A percentile compares a stretch with the other conserved stretches of the same genome.
Evolutionary conservation across 768 basidiomycete genomes (phyloP).

Genomic region (Pholiota conissans): DNA sequence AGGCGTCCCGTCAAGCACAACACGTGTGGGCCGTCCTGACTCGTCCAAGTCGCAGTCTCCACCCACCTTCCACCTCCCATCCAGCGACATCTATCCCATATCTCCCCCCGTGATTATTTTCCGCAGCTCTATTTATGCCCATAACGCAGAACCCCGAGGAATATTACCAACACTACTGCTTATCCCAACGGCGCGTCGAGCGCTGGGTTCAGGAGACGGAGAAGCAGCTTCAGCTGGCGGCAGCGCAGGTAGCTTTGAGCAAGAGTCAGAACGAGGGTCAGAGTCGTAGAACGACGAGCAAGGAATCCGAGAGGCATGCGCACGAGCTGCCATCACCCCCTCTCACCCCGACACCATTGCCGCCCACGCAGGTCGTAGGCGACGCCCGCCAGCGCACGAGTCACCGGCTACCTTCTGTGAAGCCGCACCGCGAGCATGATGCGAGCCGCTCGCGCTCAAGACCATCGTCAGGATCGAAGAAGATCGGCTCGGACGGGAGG

Average conservation of each 20-base stretch:
- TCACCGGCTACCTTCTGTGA: slow-evolving; percentile 6
- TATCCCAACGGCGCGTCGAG: slow-evolving; percentile 29
- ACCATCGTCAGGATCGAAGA: slow-evolving; percentile 18
- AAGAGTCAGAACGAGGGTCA: not conserved
- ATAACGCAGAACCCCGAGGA: slow-evolving; percentile 23
- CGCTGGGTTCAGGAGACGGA: slow-evolving; percentile 27
- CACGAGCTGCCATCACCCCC: not conserved
- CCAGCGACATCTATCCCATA: not conserved
- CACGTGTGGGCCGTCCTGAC: slow-evolving; percentile 3
- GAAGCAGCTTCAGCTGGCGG: slow-evolving; percentile 15
- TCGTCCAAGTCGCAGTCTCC: not conserved
- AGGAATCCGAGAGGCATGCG: not conserved
- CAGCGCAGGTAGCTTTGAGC: not conserved
- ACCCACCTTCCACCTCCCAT: not conserved
- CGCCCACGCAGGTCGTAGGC: not conserved
- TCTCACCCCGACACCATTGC: too few relatives aligned
- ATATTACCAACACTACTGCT: slow-evolving; percentile 25
- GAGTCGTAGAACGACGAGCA: not conserved
- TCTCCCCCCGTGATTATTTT: not conserved
- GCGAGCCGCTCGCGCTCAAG: slow-evolving; percentile 17
- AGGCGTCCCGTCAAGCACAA: not conserved
- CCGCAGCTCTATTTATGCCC: slow-evolving; percentile 27
- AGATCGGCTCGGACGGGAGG: slow-evolving; percentile 3
- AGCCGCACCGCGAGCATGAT: not conserved
- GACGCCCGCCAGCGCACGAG: slow-evolving; percentile 1